Conservation (phyloP, 257 asterid species). For the Solanum neorickii region DNA sequence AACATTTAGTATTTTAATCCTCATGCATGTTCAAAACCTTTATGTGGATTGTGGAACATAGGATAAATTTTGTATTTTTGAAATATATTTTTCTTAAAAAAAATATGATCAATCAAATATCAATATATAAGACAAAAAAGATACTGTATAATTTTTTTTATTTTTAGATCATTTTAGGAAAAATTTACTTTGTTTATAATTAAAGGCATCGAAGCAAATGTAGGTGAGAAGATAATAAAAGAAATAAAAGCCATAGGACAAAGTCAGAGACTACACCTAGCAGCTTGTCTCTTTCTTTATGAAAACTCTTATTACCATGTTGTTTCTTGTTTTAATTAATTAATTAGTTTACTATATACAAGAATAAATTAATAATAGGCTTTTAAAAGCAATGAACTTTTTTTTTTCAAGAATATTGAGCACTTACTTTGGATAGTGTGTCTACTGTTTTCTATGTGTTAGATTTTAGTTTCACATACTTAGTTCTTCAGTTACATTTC, state of each 20-base stretch:
- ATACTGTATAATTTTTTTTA: neutral
- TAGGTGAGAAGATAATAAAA: neutral
- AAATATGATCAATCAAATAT: neutral
- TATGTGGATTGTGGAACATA: neutral
- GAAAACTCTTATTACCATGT: neutral
- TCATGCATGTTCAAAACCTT: neutral
- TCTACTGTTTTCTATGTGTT: neutral
- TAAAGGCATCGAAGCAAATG: conserved; percentile 17
- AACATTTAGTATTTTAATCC: neutral
- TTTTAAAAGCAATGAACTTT: neutral
- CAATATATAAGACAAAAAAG: neutral
- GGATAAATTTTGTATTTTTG: neutral
- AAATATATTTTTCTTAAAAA: neutral
- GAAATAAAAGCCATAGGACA: conserved; percentile 2
- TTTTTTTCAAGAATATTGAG: neutral
- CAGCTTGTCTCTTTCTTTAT: neutral
- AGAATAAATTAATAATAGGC: neutral
- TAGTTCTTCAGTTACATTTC: no score
- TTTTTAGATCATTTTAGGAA: conserved; percentile 8
- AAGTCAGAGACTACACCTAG: neutral
- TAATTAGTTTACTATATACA: neutral
- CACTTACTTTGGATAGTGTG: neutral
- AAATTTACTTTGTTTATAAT: neutral
- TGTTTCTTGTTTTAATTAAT: neutral
- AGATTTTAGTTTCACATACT: neutral